Conservation (phyloP, 805 yeast species). For the Tetrapisispora nanseiensis region DNA sequence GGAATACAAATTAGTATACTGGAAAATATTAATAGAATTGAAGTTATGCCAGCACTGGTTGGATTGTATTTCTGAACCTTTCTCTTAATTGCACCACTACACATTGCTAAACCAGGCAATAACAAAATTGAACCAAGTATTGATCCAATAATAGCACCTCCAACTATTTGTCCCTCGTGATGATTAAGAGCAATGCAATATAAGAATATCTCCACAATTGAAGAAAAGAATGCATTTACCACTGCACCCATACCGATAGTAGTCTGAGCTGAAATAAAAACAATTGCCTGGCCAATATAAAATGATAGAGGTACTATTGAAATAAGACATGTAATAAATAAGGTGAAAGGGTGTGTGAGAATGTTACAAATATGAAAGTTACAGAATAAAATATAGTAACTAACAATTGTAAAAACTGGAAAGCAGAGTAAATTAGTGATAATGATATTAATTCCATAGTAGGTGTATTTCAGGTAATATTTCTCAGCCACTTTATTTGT, state of each 20-base stretch:
- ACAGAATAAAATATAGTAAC: conserved; percentile 57
- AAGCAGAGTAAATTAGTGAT: conserved; percentile 73
- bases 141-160: conserved; percentile 92
- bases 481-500: conserved; percentile 43
- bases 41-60: conserved; percentile 90
- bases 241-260: conserved; percentile 99
- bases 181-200: conserved; percentile 86
- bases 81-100: conserved; percentile 87
- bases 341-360: conserved; percentile 47
- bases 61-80: conserved; percentile 95
- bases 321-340: conserved; percentile 66
- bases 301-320: conserved; percentile 92
- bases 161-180: conserved; percentile 80
- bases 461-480: conserved; percentile 90
- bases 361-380: conserved; percentile 25
- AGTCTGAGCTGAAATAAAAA: conserved; percentile 93
- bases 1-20: conserved; percentile 88
- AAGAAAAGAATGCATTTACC: conserved; percentile 93
- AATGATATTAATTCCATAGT: conserved; percentile 90
- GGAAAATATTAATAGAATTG: conserved; percentile 88
- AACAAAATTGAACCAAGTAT: conserved; percentile 84
- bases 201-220: conserved; percentile 84
- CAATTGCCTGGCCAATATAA: conserved; percentile 97
- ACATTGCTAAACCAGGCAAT: conserved; percentile 92
- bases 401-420: conserved; percentile 74